A percentile compares a stretch with the other conserved stretches of the same genome.
These are phyloP conservation scores for Candida lessepsii DNA, from an alignment of 805 yeast genomes.

Conservation along the genomic window DNA sequence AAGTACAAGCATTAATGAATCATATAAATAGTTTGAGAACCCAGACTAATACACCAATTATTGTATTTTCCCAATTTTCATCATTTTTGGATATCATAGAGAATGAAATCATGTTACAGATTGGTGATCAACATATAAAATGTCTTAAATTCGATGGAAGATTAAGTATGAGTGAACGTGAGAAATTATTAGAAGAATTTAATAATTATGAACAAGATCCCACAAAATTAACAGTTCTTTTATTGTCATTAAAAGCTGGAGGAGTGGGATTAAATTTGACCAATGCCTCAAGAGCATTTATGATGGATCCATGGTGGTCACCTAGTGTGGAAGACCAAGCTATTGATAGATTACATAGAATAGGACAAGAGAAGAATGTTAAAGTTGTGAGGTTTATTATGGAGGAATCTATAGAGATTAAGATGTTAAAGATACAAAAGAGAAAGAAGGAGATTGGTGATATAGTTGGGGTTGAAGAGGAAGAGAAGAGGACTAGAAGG, in stretches of 20 bases:
- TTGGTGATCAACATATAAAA: conserved; percentile 41
- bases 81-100: conserved; percentile 76
- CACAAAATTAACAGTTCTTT: conserved; percentile 46
- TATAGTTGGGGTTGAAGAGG: conserved; percentile 72
- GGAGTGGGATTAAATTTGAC: conserved; percentile 92
- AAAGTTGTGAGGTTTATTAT: conserved; percentile 78
- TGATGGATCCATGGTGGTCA: conserved; percentile 99
- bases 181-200: conserved; percentile 58
- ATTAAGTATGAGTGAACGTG: conserved; percentile 62
- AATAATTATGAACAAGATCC: conserved; percentile 25
- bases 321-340: conserved; percentile 91
- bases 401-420: conserved; percentile 79
- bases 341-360: conserved; percentile 84
- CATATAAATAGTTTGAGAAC: conserved; percentile 56
- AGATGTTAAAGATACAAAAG: conserved; percentile 86
- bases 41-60: conserved; percentile 66
- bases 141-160: conserved; percentile 83
- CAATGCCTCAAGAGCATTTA: conserved; percentile 76
- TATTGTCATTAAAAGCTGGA: conserved; percentile 85
- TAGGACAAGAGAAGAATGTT: conserved; percentile 77
- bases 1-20: conserved; percentile 63
- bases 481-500: conserved; percentile 65
- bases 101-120: conserved; percentile 46
- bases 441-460: conserved; percentile 79
- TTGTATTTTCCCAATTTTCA: conserved; percentile 90